A percentile compares a stretch with the other conserved stretches of the same genome.
Conservation (phyloP, 139 green algal genomes). For the Mychonastes homosphaera region DNA sequence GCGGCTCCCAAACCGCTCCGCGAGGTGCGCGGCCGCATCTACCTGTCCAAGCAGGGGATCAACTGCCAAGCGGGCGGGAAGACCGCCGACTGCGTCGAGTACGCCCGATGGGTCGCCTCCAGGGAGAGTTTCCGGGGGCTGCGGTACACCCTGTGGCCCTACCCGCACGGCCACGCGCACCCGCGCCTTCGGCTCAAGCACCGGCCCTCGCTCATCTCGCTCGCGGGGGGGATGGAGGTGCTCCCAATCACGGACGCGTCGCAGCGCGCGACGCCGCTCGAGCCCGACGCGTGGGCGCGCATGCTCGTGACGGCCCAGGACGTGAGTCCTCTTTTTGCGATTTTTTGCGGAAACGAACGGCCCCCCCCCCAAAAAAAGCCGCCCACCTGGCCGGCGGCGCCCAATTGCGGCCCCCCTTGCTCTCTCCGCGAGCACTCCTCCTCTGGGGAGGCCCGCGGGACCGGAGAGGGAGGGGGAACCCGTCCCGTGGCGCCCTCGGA, state of each 20-base stretch:
- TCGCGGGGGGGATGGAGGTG: slow-evolving; percentile 59
- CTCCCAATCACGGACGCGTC: slow-evolving; percentile 58
- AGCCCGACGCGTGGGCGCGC: slow-evolving; percentile 51
- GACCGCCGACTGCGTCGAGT: slow-evolving; percentile 45
- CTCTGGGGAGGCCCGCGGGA: no score
- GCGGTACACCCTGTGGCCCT: slow-evolving; percentile 39
- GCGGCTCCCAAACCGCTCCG: no score
- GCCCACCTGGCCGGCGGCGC: no score
- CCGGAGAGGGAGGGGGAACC: no score
- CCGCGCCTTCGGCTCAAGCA: slow-evolving; percentile 72
- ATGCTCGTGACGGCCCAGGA: slow-evolving; percentile 39
- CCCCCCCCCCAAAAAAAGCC: no score
- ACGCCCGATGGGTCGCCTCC: slow-evolving; percentile 60
- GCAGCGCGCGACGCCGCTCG: slow-evolving; percentile 47
- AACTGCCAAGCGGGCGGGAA: slow-evolving; percentile 85
- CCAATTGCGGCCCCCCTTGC: no score
- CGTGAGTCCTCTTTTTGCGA: no score
- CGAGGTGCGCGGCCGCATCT: slow-evolving; percentile 87
- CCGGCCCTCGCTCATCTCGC: slow-evolving; percentile 70
- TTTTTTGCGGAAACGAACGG: no score
- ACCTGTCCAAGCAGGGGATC: slow-evolving; percentile 88
- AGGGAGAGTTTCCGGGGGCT: slow-evolving; percentile 57
- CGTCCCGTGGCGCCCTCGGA: no score
- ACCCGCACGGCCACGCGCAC: slow-evolving; percentile 50
- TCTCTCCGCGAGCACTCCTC: no score